Conservation (phyloP, 352 stramenopile species). For the Phytophthora tubulina region DNA sequence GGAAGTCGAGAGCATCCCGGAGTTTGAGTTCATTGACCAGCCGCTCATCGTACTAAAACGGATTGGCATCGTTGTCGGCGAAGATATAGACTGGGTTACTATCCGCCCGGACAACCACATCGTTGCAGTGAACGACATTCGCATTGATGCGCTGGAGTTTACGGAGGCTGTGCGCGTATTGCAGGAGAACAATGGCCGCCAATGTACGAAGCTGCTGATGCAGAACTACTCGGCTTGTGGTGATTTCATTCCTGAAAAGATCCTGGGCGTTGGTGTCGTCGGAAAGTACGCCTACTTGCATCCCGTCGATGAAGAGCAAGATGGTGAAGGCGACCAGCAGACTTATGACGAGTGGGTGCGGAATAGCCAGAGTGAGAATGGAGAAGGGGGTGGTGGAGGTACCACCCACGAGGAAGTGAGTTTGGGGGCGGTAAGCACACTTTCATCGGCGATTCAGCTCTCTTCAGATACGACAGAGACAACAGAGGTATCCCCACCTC, state of each 20-base stretch:
- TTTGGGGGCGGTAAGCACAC: constrained; percentile 25
- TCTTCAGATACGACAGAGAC: constrained; percentile 21
- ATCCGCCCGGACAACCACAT: constrained; percentile 89
- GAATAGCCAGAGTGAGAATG: constrained; percentile 45
- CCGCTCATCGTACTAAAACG: constrained; percentile 88
- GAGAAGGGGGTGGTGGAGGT: constrained; percentile 8
- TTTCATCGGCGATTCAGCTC: constrained; percentile 28
- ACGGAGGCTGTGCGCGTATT: constrained; percentile 77
- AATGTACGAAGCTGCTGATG: constrained; percentile 90
- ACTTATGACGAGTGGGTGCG: constrained; percentile 72
- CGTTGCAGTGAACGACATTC: constrained; percentile 88
- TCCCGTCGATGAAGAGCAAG: constrained; percentile 59
- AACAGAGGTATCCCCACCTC: constrained; percentile 13
- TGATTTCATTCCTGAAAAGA: constrained; percentile 91
- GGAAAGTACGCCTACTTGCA: constrained; percentile 86
- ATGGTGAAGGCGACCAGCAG: constrained; percentile 48
- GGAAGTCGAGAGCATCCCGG: constrained; percentile 87
- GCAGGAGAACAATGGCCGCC: constrained; percentile 88
- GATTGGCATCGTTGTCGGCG: constrained; percentile 77
- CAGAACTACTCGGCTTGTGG: constrained; percentile 89
- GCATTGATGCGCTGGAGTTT: constrained; percentile 88
- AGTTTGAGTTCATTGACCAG: constrained; percentile 91
- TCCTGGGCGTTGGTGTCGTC: constrained; percentile 81
- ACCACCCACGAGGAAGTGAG: constrained; percentile 14
- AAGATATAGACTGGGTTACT: constrained; percentile 86